Conservation (phyloP, 371 early-diverging fungal genomes). For the Mucor velutinosus region DNA sequence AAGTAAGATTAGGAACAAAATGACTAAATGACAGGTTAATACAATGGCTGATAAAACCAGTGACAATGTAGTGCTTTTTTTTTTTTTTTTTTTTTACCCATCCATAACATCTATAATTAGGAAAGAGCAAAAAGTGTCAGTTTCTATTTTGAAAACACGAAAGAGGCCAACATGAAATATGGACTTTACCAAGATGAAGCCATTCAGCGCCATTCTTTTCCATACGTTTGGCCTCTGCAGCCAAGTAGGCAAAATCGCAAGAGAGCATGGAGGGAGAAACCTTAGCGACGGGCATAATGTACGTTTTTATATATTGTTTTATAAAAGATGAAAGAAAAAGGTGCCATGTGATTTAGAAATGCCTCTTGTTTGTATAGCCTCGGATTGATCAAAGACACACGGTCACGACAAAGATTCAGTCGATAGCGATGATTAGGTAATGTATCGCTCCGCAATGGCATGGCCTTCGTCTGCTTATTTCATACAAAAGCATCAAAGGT, state of each 20-base stretch:
- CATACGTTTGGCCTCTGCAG: slow-evolving; percentile 90
- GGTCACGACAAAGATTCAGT: background rate
- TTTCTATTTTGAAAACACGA: background rate
- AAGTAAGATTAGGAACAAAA: slow-evolving; percentile 97
- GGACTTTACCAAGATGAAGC: slow-evolving; percentile 84
- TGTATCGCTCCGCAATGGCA: background rate
- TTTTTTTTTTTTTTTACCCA: too few relatives aligned
- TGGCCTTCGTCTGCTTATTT: background rate
- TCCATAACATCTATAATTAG: slow-evolving; percentile 74
- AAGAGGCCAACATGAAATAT: background rate
- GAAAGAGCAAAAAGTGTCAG: background rate
- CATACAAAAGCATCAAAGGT: background rate
- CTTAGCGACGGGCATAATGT: slow-evolving; percentile 68
- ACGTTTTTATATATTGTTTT: background rate
- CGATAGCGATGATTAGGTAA: background rate
- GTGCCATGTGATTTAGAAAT: background rate
- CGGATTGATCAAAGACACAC: background rate
- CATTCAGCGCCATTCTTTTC: slow-evolving; percentile 90
- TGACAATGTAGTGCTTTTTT: background rate
- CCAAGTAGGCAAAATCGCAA: slow-evolving; percentile 90
- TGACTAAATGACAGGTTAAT: slow-evolving; percentile 61
- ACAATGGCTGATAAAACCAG: background rate
- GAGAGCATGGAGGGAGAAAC: slow-evolving; percentile 94
- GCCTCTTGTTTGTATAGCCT: background rate
- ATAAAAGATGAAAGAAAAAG: background rate